phyloP scores from a whole-genome alignment of 2,329 filamentous ascomycete species.

The Tetracladium maxilliforme region DNA sequence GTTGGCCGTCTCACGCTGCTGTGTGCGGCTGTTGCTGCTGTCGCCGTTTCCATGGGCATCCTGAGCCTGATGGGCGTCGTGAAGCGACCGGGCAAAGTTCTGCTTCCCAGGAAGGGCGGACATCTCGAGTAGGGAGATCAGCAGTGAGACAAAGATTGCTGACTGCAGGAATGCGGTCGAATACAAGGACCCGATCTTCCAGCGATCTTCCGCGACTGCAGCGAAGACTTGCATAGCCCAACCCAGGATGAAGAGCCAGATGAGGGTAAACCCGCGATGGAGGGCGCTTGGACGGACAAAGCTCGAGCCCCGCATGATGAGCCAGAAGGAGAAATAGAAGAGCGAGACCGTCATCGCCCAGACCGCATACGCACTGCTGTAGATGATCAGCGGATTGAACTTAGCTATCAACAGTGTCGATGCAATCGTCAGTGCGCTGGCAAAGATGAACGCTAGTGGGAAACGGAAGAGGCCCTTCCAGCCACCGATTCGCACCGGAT shows the following conservation, averaged over 20 bases:
- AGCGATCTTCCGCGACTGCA: conserved; percentile 63
- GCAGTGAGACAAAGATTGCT: conserved; percentile 56
- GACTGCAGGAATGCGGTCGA: conserved; percentile 69
- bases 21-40: conserved; percentile 5
- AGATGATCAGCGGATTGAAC: conserved; percentile 80
- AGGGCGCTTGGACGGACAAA: conserved; percentile 74
- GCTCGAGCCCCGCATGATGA: conserved; percentile 63
- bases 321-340: conserved; percentile 74
- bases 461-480: conserved; percentile 76
- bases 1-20: conserved; percentile 7
- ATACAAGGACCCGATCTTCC: conserved; percentile 63
- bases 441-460: conserved; percentile 56
- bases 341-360: conserved; percentile 78
- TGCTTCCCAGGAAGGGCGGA: conserved; percentile 61
- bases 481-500: conserved; percentile 51
- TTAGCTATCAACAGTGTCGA: conserved; percentile 65
- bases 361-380: conserved; percentile 76
- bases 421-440: conserved; percentile 54
- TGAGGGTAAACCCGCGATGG: conserved; percentile 62
- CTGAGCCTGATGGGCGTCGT: conserved; percentile 29
- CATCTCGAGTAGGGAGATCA: conserved; percentile 67
- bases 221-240: conserved; percentile 61
- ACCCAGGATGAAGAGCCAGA: conserved; percentile 69
- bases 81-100: conserved; percentile 47
- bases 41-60: conserved; percentile 16